Conservation (phyloP, 2,329 filamentous ascomycete genomes). For the Penicillium hordei region DNA sequence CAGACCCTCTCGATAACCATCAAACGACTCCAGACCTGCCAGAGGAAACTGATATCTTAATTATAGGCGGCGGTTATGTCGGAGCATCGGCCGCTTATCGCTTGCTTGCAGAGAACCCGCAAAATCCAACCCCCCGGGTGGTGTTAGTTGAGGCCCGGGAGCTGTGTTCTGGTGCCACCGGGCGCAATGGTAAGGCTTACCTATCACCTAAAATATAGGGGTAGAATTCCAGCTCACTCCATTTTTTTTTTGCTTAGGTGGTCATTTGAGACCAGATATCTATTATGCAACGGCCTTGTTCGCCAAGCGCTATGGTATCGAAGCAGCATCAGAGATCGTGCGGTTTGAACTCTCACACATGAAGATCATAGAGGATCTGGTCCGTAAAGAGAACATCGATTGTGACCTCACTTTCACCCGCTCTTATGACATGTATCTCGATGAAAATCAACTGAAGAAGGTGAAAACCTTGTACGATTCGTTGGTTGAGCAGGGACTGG, state of each 20-base stretch:
- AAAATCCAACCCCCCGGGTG: constrained; percentile 23
- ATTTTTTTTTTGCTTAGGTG: constrained; percentile 15
- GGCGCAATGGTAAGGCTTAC: constrained; percentile 38
- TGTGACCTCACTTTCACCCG: constrained; percentile 45
- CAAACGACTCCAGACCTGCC: constrained; percentile 32
- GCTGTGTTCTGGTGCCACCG: constrained; percentile 45
- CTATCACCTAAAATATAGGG: neutral
- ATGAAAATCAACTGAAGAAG: constrained; percentile 31
- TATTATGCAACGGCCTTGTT: constrained; percentile 40
- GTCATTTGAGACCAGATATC: constrained; percentile 45
- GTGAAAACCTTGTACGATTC: constrained; percentile 27
- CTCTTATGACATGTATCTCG: constrained; percentile 42
- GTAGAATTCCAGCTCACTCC: neutral
- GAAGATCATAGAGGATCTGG: constrained; percentile 39
- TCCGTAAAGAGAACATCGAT: constrained; percentile 45
- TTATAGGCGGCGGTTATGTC: constrained; percentile 50
- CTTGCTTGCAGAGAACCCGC: constrained; percentile 26
- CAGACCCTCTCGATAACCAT: constrained; percentile 1
- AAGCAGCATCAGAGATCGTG: constrained; percentile 39
- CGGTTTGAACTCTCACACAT: constrained; percentile 44
- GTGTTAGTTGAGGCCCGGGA: constrained; percentile 42
- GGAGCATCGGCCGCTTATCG: constrained; percentile 47
- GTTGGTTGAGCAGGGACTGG: constrained; percentile 26
- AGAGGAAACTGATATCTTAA: constrained; percentile 41
- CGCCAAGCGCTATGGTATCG: constrained; percentile 33